Base-by-base conservation (phyloP, 176 grass and related monocot species). In the Triticum urartu region DNA sequence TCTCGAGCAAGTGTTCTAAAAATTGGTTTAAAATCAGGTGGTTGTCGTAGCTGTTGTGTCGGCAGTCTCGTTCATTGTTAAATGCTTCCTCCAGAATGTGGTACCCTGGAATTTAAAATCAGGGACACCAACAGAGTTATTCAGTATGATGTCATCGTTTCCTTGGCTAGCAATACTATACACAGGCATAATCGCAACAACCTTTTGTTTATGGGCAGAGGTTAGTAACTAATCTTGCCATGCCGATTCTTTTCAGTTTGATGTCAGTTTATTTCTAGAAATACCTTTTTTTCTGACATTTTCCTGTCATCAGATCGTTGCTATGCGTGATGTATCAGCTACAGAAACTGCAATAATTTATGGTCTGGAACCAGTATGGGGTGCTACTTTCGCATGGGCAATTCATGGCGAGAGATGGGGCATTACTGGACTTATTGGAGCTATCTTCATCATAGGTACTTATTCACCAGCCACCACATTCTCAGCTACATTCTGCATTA, bases 271-370 rank as follows among this genome's bases (percentile, higher is more conserved):
- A 40, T 82, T 61, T 3, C 61, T 7, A 15, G 24, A 0, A 62
- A 28, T 62, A 15, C 35, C 56, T 21, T 54, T 54, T 48, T 12
- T 83, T 68, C 5, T 81, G 35, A 52, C 47, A 21, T 38, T 77
- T 71, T 14, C 35, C 67, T 72, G 20, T 72, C 48, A 75, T 83
- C 75, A 92, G 90, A 68, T 92, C 62, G 80, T 69, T 70, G 87
- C 87, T 82, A 89, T 92, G 90, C 74, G 79, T 76, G 68, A 89
- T 45, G 90, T 89, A 80, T 89, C 87, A 61, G 90, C 90, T 75
- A 92, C 83, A 79, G 87, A 92, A 75, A 92, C 87, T 84, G 90
- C 90, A 83, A 84, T 92, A 42, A 92, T 92, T 80, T 89, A 92
- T 87, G 90, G 90, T 42, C 9, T 92, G 75, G 87, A 92, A 76